Percentiles rank a stretch among this genome's conserved stretches.
These are phyloP conservation scores for Neofusicoccum kwambonambiense DNA, from an alignment of 2,329 filamentous ascomycete genomes.

Conservation along the genomic window DNA sequence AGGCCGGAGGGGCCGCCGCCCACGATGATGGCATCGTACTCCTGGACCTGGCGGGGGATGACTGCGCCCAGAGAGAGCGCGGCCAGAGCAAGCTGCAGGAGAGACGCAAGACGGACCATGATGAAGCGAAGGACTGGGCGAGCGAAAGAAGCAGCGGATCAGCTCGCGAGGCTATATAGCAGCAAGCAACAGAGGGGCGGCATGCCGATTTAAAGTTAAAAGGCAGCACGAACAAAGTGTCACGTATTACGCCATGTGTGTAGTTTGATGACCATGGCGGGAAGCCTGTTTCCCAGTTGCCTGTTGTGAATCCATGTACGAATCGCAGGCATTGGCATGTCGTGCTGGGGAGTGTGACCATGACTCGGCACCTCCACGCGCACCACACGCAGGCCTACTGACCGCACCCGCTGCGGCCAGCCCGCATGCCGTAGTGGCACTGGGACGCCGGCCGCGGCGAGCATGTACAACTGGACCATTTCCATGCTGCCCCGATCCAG, in stretches of 20 bases:
- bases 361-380: too few species aligned
- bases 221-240: background rate
- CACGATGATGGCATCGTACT: slow-evolving; percentile 39
- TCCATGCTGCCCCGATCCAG: too few species aligned
- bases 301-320: background rate
- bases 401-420: too few species aligned
- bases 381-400: too few species aligned
- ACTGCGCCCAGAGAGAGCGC: background rate
- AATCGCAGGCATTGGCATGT: too few species aligned
- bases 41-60: background rate
- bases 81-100: background rate
- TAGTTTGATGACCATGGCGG: background rate
- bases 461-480: background rate
- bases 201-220: background rate
- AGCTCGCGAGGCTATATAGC: too few species aligned
- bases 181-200: background rate
- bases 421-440: too few species aligned
- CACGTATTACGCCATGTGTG: background rate
- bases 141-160: background rate
- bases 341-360: too few species aligned
- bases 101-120: background rate
- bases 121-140: background rate
- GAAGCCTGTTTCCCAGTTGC: background rate
- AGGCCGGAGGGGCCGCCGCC: slow-evolving; percentile 50
- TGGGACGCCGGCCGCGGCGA: too few species aligned